These are phyloP conservation scores for Penicillium argentinense DNA, from an alignment of 495 filamentous ascomycete genomes.

Conservation along the genomic window DNA sequence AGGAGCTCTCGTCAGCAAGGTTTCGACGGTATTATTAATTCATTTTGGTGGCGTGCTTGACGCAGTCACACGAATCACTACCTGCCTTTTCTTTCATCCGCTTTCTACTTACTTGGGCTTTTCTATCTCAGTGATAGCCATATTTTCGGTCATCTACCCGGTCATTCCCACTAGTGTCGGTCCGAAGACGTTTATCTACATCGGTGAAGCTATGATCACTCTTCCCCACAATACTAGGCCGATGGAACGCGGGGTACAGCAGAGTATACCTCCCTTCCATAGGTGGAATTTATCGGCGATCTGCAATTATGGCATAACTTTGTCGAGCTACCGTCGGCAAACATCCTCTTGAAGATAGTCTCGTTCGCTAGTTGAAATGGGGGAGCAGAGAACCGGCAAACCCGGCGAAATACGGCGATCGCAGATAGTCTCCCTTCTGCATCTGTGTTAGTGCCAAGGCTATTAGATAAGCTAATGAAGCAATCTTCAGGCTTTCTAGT, in stretches of 20 bases:
- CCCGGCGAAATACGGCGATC: not conserved
- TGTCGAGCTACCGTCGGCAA: not conserved
- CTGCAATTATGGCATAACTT: not conserved
- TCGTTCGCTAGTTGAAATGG: slow-evolving; percentile 11
- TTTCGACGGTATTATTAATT: too few relatives aligned
- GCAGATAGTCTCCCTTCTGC: not conserved
- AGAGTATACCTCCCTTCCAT: not conserved
- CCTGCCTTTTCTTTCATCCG: too few relatives aligned
- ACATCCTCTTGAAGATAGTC: not conserved
- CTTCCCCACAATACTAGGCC: not conserved
- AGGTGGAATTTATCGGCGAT: not conserved
- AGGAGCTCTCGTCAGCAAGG: too few relatives aligned
- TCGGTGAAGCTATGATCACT: too few relatives aligned
- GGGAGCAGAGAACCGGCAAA: not conserved
- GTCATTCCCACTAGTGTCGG: too few relatives aligned
- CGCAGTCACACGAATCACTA: too few relatives aligned
- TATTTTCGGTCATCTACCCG: too few relatives aligned
- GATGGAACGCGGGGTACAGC: not conserved
- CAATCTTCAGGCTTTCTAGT: too few relatives aligned
- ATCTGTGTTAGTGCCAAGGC: not conserved
- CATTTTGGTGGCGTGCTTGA: too few relatives aligned
- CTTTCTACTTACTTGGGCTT: too few relatives aligned
- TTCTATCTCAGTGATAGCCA: too few relatives aligned
- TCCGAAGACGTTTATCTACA: too few relatives aligned
- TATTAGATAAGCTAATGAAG: not conserved